A percentile compares a stretch with the other conserved stretches of the same genome.
Conservation (phyloP, 2,329 filamentous ascomycete species). For the Davidsoniella neocaledoniae region DNA sequence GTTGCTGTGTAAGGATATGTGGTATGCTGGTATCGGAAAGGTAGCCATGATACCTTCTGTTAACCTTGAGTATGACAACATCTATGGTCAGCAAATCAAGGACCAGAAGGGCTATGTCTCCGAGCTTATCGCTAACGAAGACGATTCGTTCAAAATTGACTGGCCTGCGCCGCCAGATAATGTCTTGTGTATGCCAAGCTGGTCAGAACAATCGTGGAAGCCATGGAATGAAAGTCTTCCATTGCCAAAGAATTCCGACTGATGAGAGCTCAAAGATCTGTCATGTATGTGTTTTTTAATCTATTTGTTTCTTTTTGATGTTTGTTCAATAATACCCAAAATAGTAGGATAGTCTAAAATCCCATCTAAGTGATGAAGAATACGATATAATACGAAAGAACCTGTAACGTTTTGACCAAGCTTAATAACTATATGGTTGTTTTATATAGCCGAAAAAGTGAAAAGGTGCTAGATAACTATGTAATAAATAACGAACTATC, state of each 20-base stretch:
- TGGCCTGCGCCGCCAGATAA: slow-evolving; percentile 30
- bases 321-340: too few relatives aligned
- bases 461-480: too few relatives aligned
- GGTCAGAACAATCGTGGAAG: slow-evolving; percentile 25
- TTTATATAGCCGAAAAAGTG: too few relatives aligned
- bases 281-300: neutral
- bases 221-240: slow-evolving; percentile 22
- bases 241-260: neutral
- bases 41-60: slow-evolving; percentile 40
- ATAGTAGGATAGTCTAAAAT: too few relatives aligned
- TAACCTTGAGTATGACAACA: slow-evolving; percentile 36
- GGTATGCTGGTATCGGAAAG: slow-evolving; percentile 30
- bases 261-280: neutral
- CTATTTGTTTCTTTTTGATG: neutral
- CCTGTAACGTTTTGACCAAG: too few relatives aligned
- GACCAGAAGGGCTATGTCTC: slow-evolving; percentile 31
- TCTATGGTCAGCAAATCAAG: slow-evolving; percentile 29
- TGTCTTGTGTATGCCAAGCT: slow-evolving; percentile 32
- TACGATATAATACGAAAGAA: too few relatives aligned
- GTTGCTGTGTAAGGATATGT: slow-evolving; percentile 41
- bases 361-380: too few relatives aligned
- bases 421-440: neutral
- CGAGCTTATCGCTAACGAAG: slow-evolving; percentile 19
- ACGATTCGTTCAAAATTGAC: slow-evolving; percentile 20
- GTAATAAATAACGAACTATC: too few relatives aligned